Conservation (phyloP, 176 grass and related monocot genomes). For the Triticum dicoccoides region DNA sequence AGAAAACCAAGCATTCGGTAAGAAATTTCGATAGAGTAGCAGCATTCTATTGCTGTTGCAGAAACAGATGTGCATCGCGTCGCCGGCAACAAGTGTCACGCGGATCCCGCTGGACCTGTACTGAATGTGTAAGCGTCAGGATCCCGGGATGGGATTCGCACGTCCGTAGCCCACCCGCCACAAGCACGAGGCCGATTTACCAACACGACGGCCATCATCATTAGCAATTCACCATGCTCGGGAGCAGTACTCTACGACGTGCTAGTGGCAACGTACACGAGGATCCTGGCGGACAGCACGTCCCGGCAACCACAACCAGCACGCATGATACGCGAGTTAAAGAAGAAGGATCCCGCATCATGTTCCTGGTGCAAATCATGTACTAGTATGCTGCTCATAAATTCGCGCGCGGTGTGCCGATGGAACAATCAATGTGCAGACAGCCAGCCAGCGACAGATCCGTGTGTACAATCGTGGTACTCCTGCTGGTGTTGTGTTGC, state of each 20-base stretch:
- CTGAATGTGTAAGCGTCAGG: not conserved
- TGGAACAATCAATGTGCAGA: conserved; percentile 13
- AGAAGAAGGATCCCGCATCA: not conserved
- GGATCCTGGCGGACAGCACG: not conserved
- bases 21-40: too few species aligned
- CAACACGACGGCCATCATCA: not conserved
- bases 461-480: not conserved
- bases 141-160: conserved; percentile 23
- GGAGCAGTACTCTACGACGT: not conserved
- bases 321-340: conserved; percentile 12
- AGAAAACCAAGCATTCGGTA: not conserved
- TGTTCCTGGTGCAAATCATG: conserved; percentile 12
- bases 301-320: conserved; percentile 5
- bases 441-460: not conserved
- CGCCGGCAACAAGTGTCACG: not conserved
- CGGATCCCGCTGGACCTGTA: not conserved
- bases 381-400: not conserved
- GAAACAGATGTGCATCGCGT: not conserved
- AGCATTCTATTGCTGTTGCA: not conserved
- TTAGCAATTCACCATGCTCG: not conserved
- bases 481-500: not conserved
- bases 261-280: not conserved
- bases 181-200: not conserved
- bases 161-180: not conserved
- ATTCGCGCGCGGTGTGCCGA: not conserved